Evolutionary conservation across 768 basidiomycete species (phyloP).

Genomic region (Cytidiella melzeri): DNA sequence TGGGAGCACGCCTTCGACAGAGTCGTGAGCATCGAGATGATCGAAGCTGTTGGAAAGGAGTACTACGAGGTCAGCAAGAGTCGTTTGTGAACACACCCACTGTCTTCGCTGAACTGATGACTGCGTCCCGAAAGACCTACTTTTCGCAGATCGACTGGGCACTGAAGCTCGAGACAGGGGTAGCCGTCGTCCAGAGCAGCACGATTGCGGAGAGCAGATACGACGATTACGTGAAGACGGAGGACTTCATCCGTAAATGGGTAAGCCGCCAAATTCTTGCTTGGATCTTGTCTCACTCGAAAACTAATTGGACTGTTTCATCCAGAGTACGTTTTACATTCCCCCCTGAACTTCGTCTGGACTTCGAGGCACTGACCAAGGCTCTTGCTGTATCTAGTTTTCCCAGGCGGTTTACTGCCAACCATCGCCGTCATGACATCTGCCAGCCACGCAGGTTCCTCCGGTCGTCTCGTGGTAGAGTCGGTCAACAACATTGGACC

Average conservation of each 20-base stretch:
- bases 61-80: conserved; percentile 40
- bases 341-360: neutral
- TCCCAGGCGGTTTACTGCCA: conserved; percentile 68
- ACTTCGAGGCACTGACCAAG: neutral
- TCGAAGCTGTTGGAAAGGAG: conserved; percentile 66
- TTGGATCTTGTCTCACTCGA: neutral
- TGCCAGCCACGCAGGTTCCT: conserved; percentile 43
- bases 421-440: conserved; percentile 53
- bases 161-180: conserved; percentile 48
- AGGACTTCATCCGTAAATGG: conserved; percentile 80
- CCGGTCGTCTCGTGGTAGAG: conserved; percentile 54
- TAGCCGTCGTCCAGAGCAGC: conserved; percentile 69
- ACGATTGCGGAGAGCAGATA: conserved; percentile 69
- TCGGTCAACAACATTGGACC: conserved; percentile 67
- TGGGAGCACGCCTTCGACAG: conserved; percentile 66
- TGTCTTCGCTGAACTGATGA: neutral
- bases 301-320: neutral
- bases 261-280: conserved; percentile 31
- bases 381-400: conserved; percentile 34
- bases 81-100: neutral
- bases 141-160: conserved; percentile 64
- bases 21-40: conserved; percentile 72
- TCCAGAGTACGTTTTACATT: neutral
- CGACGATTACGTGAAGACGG: conserved; percentile 46
- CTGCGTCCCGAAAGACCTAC: conserved; percentile 29